These are phyloP conservation scores for Cardamine occulta DNA, from an alignment of 345 rosid species.

Conservation along the genomic window DNA sequence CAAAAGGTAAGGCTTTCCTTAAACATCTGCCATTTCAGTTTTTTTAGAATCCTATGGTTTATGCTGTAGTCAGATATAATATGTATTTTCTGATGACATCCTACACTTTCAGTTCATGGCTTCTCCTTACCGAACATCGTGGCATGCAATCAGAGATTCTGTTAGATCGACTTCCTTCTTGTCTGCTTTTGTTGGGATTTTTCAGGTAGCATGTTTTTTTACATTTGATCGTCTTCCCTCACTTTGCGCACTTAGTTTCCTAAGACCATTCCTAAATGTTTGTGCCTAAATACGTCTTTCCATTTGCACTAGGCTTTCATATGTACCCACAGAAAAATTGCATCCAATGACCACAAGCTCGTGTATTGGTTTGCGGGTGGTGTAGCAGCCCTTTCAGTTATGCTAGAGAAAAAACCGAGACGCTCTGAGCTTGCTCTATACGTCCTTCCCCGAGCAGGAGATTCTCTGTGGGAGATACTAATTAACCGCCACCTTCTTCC, in stretches of 20 bases:
- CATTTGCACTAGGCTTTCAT: conserved; percentile 69
- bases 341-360: conserved; percentile 89
- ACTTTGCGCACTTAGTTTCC: conserved; percentile 22
- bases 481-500: conserved; percentile 88
- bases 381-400: conserved; percentile 85
- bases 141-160: conserved; percentile 86
- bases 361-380: conserved; percentile 95
- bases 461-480: conserved; percentile 93
- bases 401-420: conserved; percentile 90
- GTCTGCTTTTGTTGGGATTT: conserved; percentile 97
- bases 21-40: not conserved
- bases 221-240: conserved; percentile 11
- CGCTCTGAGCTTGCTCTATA: conserved; percentile 96
- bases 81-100: conserved; percentile 27
- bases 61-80: conserved; percentile 16
- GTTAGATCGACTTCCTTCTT: conserved; percentile 91
- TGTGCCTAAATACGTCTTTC: conserved; percentile 8
- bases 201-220: conserved; percentile 65
- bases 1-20: conserved; percentile 67
- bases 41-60: conserved; percentile 16
- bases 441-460: conserved; percentile 98
- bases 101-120: conserved; percentile 74
- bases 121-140: conserved; percentile 81
- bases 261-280: conserved; percentile 6
- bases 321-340: conserved; percentile 87